Evolutionary conservation across 805 yeast genomes (phyloP).

Genomic region (Kodamaea restingae): DNA sequence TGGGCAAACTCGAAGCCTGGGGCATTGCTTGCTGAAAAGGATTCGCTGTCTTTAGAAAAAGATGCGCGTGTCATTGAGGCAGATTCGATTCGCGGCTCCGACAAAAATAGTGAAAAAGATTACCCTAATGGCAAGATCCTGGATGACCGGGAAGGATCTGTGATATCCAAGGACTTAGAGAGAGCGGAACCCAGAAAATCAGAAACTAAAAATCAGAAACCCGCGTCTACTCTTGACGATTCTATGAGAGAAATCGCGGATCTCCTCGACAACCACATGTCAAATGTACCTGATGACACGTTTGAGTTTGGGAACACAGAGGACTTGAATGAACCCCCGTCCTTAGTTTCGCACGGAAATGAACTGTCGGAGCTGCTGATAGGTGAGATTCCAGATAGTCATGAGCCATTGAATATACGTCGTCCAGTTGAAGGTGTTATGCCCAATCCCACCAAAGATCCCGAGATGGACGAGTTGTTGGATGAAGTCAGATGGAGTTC

Average conservation of each 20-base stretch:
- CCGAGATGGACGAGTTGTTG: slow-evolving; percentile 60
- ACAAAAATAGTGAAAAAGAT: no score
- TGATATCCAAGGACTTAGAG: not conserved
- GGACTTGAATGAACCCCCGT: slow-evolving; percentile 4
- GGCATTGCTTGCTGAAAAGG: not conserved
- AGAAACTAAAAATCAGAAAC: not conserved
- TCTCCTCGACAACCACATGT: slow-evolving; percentile 25
- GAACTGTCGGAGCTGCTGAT: not conserved
- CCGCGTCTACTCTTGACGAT: slow-evolving; percentile 19
- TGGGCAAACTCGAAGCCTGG: not conserved
- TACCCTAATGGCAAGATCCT: no score
- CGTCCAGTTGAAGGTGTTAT: not conserved
- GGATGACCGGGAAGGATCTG: not conserved
- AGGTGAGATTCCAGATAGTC: not conserved
- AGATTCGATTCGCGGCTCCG: no score
- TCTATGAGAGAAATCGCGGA: slow-evolving; percentile 40
- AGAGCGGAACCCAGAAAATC: not conserved
- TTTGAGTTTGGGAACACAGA: slow-evolving; percentile 6
- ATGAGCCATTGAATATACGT: slow-evolving; percentile 1
- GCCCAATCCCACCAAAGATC: slow-evolving; percentile 26
- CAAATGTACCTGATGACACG: slow-evolving; percentile 4
- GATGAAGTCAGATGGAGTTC: slow-evolving; percentile 78
- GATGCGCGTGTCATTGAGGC: no score
- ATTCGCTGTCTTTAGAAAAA: no score
- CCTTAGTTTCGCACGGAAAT: not conserved